Evolutionary conservation across 345 rosid species (phyloP), one percentile per base, ranked within the genome.

Genomic region (Boechera divaricarpa): DNA sequence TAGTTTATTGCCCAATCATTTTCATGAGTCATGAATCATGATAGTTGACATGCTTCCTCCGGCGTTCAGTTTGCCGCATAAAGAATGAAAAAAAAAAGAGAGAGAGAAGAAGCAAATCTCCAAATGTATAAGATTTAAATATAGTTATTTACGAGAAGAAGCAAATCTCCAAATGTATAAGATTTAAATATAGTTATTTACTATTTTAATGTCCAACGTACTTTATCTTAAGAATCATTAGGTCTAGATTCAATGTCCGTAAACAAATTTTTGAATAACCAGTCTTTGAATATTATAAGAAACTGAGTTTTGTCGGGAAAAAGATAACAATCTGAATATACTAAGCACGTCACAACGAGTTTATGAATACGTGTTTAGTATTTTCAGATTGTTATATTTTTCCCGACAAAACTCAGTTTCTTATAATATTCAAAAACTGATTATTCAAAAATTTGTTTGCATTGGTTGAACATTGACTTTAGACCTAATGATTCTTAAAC

Each of bases 11-110:
- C 35, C 24, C 21, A 67, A 52, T 35, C 60, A 67, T 21, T 51
- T 38, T 52, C 21, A 35, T 67, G 70, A 49, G 58, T 67, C 70
- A 66, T 67, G 59, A 67, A 28, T 55, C 49, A 53, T 69, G 63
- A 69, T 69, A 69, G 52, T 69, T 69, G 73, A 41, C 63, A n/a
- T 69, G 73, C 73, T 51, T 67, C 48, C 31, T 36, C 42, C 48
- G 63, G 63, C 53, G 41, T 39, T 55, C 63, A 69, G 28, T 69
- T 52, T 56, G 55, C 32, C 42, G 65, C 65, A 2, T 70, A 56
- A 69, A 28, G 31, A 69, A 28, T 5, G 0, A 24, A 41, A 10
- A 28, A 32, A 49, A 11, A 52, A 38, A 38, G 2, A 38, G 2
- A 6, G 9, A 0, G 4, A 39, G 24, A 12, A 45, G 2, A 38